Conservation (phyloP, 139 green algal species). For the Chlorokybus atmophyticus region DNA sequence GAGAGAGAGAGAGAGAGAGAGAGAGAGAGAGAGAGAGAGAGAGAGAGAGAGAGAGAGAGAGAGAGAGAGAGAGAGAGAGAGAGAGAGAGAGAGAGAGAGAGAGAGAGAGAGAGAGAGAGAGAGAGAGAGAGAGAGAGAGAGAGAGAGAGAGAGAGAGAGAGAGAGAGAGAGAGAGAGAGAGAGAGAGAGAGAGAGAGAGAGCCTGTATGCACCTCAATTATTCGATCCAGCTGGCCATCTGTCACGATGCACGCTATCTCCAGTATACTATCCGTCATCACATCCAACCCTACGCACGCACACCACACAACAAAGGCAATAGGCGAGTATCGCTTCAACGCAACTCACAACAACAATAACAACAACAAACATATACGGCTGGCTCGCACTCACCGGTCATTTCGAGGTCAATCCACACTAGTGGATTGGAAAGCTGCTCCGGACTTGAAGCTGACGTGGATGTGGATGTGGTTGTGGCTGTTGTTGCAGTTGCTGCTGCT, state of each 20-base stretch:
- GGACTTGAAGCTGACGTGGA: too few relatives aligned
- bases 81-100: constrained; percentile 1
- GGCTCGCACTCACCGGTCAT: too few relatives aligned
- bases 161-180: constrained; percentile 3
- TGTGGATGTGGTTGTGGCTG: too few relatives aligned
- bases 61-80: not conserved
- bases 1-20: constrained; percentile 1
- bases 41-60: constrained; percentile 1
- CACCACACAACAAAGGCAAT: too few relatives aligned
- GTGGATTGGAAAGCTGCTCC: too few relatives aligned
- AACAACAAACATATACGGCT: too few relatives aligned
- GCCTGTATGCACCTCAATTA: too few relatives aligned
- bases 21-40: constrained; percentile 1
- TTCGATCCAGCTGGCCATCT: constrained; percentile 60
- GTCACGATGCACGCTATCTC: constrained; percentile 82
- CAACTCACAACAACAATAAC: too few relatives aligned
- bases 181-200: constrained; percentile 3
- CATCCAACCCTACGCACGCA: constrained; percentile 80
- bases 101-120: not conserved
- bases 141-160: constrained; percentile 3
- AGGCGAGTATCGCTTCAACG: too few relatives aligned
- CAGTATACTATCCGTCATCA: constrained; percentile 67
- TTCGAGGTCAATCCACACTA: too few relatives aligned
- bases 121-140: constrained; percentile 3
- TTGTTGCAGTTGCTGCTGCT: too few relatives aligned